A percentile compares a stretch with the other conserved stretches of the same genome.
phyloP scores from a whole-genome alignment of 2,329 filamentous ascomycete species.

The Chaetomium strumarium region DNA sequence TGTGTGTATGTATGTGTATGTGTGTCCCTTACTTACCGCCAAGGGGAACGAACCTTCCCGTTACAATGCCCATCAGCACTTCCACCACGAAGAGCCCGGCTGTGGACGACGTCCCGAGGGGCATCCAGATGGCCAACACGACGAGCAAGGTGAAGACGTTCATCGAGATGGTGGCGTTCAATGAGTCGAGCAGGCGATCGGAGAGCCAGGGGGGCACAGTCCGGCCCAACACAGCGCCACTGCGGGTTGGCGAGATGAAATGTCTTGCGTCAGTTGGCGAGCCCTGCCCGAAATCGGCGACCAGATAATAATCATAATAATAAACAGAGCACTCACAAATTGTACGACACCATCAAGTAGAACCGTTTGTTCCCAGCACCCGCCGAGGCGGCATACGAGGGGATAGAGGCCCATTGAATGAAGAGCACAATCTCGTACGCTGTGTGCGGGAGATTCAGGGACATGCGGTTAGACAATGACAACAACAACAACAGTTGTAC shows the following conservation, averaged over 20 bases:
- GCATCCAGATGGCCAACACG: constrained; percentile 26
- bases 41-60: constrained; percentile 28
- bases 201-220: constrained; percentile 26
- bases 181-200: constrained; percentile 22
- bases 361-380: constrained; percentile 24
- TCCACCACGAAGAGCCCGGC: constrained; percentile 24
- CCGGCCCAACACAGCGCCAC: constrained; percentile 27
- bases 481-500: background rate
- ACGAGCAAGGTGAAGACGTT: constrained; percentile 23
- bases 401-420: constrained; percentile 30
- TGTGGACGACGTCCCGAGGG: constrained; percentile 22
- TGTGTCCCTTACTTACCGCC: too few relatives aligned
- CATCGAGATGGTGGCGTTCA: constrained; percentile 27
- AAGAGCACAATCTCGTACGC: constrained; percentile 30
- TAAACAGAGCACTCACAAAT: constrained; percentile 24
- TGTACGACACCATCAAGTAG: constrained; percentile 29
- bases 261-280: too few relatives aligned
- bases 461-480: background rate
- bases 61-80: constrained; percentile 27
- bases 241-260: constrained; percentile 5
- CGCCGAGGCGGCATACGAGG: constrained; percentile 25
- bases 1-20: too few relatives aligned
- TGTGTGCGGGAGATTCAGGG: constrained; percentile 9
- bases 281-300: too few relatives aligned
- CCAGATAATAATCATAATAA: too few relatives aligned